Conservation (phyloP, 108 stramenopile species). For the Skeletonema marinoi region DNA sequence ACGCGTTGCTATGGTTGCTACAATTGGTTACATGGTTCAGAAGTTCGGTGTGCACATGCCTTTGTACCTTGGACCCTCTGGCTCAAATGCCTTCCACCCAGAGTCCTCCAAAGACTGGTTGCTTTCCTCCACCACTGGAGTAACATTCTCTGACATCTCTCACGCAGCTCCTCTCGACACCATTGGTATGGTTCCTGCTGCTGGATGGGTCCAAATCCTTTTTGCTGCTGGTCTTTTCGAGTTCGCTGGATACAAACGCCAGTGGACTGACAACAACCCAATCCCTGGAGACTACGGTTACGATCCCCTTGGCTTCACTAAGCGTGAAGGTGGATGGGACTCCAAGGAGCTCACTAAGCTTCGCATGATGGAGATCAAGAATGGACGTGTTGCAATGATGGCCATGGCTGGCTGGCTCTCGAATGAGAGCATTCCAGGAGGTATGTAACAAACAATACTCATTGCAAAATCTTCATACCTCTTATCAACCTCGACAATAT, state of each 20-base stretch:
- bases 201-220: constrained; percentile 72
- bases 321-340: constrained; percentile 64
- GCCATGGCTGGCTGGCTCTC: constrained; percentile 78
- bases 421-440: constrained; percentile 71
- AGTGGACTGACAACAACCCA: constrained; percentile 56
- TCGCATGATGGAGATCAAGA: constrained; percentile 84
- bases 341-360: constrained; percentile 62
- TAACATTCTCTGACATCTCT: constrained; percentile 71
- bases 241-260: constrained; percentile 67
- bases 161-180: constrained; percentile 71
- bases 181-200: constrained; percentile 63
- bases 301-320: constrained; percentile 85
- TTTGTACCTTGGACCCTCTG: constrained; percentile 72
- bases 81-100: constrained; percentile 72
- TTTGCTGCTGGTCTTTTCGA: constrained; percentile 72
- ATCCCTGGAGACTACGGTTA: constrained; percentile 80
- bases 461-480: too few relatives aligned
- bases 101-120: constrained; percentile 49
- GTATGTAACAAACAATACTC: too few relatives aligned
- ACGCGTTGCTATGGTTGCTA: constrained; percentile 78
- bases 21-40: constrained; percentile 75
- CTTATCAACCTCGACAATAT: too few relatives aligned
- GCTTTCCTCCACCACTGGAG: constrained; percentile 45
- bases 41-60: constrained; percentile 78
- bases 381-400: constrained; percentile 84